Conservation (phyloP, 257 asterid genomes). For the Lithospermum erythrorhizon region DNA sequence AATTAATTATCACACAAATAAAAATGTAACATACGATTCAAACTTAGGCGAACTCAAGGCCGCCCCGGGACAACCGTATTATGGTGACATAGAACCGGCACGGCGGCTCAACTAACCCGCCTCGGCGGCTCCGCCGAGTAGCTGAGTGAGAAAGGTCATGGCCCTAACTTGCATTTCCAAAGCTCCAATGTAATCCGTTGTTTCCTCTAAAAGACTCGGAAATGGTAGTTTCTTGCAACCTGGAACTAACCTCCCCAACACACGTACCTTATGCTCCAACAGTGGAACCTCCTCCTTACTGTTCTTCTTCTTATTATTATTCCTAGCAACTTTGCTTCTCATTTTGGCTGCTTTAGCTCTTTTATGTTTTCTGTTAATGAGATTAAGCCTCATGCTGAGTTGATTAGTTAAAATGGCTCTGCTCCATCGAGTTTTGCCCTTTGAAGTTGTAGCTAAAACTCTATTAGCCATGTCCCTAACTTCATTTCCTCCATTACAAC, state of each 20-base stretch:
- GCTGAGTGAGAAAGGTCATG: constrained; percentile 32
- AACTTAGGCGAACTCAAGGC: no score
- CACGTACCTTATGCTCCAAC: constrained; percentile 27
- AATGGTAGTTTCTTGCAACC: constrained; percentile 52
- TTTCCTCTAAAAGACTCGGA: constrained; percentile 55
- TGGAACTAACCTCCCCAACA: constrained; percentile 42
- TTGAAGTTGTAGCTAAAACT: background rate
- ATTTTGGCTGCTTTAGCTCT: background rate
- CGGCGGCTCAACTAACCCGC: background rate
- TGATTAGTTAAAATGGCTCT: background rate
- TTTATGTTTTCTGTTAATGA: background rate
- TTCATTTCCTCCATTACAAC: no score
- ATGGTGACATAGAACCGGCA: no score
- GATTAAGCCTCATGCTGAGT: background rate
- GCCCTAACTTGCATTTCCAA: constrained; percentile 60
- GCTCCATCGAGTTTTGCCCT: background rate
- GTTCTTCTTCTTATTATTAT: background rate
- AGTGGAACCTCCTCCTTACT: background rate
- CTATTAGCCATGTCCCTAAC: background rate
- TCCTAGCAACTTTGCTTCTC: no score
- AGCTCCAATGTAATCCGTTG: constrained; percentile 51
- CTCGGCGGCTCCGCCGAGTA: constrained; percentile 25
- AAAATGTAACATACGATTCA: no score
- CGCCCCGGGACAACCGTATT: no score
- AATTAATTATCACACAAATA: no score